These are phyloP conservation scores for Austroboletus novae-zelandiae DNA, from an alignment of 1,284 basidiomycete species.

Conservation along the genomic window DNA sequence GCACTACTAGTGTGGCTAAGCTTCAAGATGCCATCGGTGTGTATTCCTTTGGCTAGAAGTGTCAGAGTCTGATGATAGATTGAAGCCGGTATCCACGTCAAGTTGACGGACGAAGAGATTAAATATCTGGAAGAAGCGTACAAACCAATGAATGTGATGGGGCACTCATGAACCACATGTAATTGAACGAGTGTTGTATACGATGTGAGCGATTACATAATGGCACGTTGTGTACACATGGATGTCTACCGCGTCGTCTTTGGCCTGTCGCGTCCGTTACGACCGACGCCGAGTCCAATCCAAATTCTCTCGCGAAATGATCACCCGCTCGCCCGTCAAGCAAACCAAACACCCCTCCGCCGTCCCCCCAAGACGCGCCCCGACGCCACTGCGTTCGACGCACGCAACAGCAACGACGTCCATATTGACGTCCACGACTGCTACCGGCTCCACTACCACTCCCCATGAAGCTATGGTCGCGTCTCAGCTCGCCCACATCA, in stretches of 20 bases:
- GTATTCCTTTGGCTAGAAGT: constrained; percentile 4
- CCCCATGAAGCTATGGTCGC: constrained; percentile 51
- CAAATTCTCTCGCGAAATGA: constrained; percentile 17
- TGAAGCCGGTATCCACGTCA: constrained; percentile 35
- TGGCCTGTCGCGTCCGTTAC: too few relatives aligned
- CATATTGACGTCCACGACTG: constrained; percentile 28
- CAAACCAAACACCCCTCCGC: constrained; percentile 10
- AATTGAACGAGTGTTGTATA: background rate
- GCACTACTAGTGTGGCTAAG: constrained; percentile 46
- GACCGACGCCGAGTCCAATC: too few relatives aligned
- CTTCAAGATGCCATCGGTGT: constrained; percentile 42
- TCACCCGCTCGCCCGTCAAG: constrained; percentile 29
- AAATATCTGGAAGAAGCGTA: constrained; percentile 46
- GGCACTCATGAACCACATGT: constrained; percentile 22
- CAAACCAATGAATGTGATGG: constrained; percentile 36
- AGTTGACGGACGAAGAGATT: constrained; percentile 47
- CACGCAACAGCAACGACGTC: constrained; percentile 24
- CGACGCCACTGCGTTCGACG: constrained; percentile 22
- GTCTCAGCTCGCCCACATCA: constrained; percentile 61
- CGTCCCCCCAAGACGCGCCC: constrained; percentile 16
- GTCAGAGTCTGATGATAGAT: constrained; percentile 1
- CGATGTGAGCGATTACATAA: background rate
- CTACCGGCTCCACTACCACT: constrained; percentile 30
- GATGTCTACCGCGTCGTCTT: too few relatives aligned
- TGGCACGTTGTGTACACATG: background rate